Evolutionary conservation across 2,329 filamentous ascomycete genomes (phyloP).

Genomic region (Domatiomyces catenatus): DNA sequence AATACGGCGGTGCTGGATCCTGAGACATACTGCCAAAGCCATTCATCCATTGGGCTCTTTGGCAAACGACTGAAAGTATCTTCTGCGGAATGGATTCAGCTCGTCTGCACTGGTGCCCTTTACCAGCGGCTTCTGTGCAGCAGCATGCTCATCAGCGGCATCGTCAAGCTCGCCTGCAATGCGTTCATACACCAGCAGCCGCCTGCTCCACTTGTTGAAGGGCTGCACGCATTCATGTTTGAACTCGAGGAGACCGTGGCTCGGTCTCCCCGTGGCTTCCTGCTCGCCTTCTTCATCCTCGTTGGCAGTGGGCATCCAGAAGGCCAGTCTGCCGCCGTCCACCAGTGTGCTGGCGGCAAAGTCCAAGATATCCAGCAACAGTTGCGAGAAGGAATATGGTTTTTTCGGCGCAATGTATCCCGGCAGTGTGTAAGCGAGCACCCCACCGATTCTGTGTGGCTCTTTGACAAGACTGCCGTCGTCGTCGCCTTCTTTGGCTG

Average conservation of each 20-base stretch:
- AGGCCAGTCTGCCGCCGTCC: conserved; percentile 62
- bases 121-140: conserved; percentile 28
- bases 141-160: conserved; percentile 1
- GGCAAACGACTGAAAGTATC: conserved; percentile 16
- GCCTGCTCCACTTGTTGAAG: conserved; percentile 87
- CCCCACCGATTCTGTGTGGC: conserved; percentile 46
- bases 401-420: conserved; percentile 75
- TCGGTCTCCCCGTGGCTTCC: conserved; percentile 21
- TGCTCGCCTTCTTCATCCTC: conserved; percentile 64
- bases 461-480: no score
- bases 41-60: conserved; percentile 3
- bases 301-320: conserved; percentile 95
- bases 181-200: conserved; percentile 72
- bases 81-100: conserved; percentile 51
- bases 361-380: conserved; percentile 76
- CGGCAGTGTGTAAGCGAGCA: conserved; percentile 51
- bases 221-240: conserved; percentile 65
- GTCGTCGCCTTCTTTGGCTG: neutral
- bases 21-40: conserved; percentile 1
- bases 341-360: conserved; percentile 68
- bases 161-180: conserved; percentile 36
- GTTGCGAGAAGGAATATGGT: conserved; percentile 79
- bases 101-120: conserved; percentile 44
- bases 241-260: conserved; percentile 58
- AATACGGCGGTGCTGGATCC: neutral